phyloP scores from a whole-genome alignment of 1,284 basidiomycete species.

The Moesziomyces sp. region DNA sequence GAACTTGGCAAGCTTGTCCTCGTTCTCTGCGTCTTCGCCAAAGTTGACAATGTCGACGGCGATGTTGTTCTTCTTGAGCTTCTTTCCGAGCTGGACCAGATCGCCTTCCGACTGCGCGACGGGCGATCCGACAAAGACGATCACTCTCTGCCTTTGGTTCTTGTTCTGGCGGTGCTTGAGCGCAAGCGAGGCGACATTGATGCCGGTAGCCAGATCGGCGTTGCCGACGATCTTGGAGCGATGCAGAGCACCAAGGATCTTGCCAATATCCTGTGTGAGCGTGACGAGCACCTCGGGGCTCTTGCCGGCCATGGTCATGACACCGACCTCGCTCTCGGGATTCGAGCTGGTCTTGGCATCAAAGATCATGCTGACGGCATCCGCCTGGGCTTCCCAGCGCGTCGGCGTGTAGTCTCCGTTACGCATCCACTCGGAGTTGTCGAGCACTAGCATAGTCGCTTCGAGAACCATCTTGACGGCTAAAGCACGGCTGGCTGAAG shows the following conservation, averaged over 20 bases:
- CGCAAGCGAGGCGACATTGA: constrained; percentile 87
- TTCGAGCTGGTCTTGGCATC: constrained; percentile 90
- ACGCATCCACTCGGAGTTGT: constrained; percentile 69
- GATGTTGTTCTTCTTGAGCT: constrained; percentile 99
- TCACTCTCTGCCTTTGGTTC: constrained; percentile 92
- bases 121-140: constrained; percentile 92
- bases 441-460: constrained; percentile 68
- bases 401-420: constrained; percentile 92
- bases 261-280: constrained; percentile 92
- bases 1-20: constrained; percentile 77
- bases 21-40: constrained; percentile 72
- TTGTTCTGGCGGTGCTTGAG: constrained; percentile 99
- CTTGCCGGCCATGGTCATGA: constrained; percentile 91
- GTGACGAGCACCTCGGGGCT: constrained; percentile 91
- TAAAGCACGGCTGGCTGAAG: constrained; percentile 10
- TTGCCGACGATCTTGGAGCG: constrained; percentile 79
- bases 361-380: constrained; percentile 91
- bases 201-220: constrained; percentile 86
- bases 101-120: constrained; percentile 55
- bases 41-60: constrained; percentile 90
- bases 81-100: constrained; percentile 85
- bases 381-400: constrained; percentile 86
- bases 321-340: constrained; percentile 94
- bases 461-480: constrained; percentile 61
- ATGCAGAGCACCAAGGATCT: constrained; percentile 85